Base-by-base conservation (phyloP, 305 asterid species). In the Petunia hybrid region DNA sequence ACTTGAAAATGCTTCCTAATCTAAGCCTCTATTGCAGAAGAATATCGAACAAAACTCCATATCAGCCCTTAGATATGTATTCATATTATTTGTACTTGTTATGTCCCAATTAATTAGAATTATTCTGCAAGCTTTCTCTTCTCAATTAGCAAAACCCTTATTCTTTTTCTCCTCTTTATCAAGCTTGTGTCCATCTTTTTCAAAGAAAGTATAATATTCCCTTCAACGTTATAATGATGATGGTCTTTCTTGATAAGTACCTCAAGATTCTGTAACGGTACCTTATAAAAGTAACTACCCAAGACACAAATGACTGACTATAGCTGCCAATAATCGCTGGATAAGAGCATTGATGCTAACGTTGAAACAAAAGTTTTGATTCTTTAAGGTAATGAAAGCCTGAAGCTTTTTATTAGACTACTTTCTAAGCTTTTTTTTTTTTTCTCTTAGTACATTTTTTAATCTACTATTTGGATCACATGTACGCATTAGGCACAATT, bases 221-320 rank as follows among this genome's bases (percentile, higher is more conserved):
- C 57, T 51, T 70, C 78, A 73, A 73, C 78, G 78, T 73, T 73
- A 48, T 48, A 48, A 73, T 73, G 62, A 73, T 73, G 78, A 73
- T 73, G 31, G 56, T 48, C 45, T 35, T 73, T 73, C 62, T 73
- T 35, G 78, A 36, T 48, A 73, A 51, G 78, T 73, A 73, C 78
- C 78, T 31, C 2, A 46, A 73, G 62, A 73, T 73, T 31, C 78
- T 35, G 43, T 73, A 73, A 73, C 78, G 78, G 78, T 73, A 73
- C 78, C 78, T 48, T 73, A 73, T 35, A 12, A 73, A 73, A 71
- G 62, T 71, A 48, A 71, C 57, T 51, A 48, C 12, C 1, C 57
- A 10, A 51, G 5, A 51, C 57, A 9, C 1, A 12, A 51, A 51
- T 51, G 57, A 51, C 78, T 71, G 31, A 31, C 7, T 31, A 35